Evolutionary conservation across 2,329 filamentous ascomycete genomes (phyloP), one percentile per base, ranked within the genome.

Genomic region (Gaeumannomyces sp.): DNA sequence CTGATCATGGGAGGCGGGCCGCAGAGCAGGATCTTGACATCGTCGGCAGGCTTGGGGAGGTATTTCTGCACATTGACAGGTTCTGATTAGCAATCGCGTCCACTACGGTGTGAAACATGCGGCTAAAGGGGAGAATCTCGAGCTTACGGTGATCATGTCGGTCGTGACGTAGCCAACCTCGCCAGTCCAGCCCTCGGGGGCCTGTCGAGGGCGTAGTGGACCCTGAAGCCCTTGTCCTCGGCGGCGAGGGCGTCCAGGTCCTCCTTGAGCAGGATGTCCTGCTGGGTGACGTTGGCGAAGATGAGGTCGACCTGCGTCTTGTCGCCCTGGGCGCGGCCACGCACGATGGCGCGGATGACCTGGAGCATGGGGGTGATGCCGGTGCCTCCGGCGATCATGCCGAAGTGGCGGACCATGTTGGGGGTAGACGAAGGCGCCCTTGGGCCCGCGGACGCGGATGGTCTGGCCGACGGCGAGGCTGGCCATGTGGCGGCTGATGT

Each of bases 361-460:
- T 99, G 95, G 68, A 98, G 85, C 95, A 99, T 99, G 67, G 95
- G 95, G 13, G 95, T 98, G 77, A 99, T 98, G 71, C 95, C 95
- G 45, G 95, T 98, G 69, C 95, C 95, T 70, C 95, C 95, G 69
- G 95, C 93, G 75, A 99, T 92, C 95, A 99, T 99, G 75, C 93
- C 95, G 71, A 99, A 96, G 79, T 91, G 91, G 69, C 91, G 89
- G 72, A 94, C 92, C 91, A 99, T 94, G 83, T 97, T 97, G 72
- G 94, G 93, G 25, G 89, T 99, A 99, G 68, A 96, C 91, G 84
- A 99, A 97, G 72, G 94, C 94, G 71, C 95, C 95, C 85, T 98
- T 98, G 78, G 95, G 95, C 13, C 95, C 95, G 72, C 87, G 89
- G 72, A 98, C 89, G 76, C 92, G 92, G 84, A 99, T 95, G 67